These are phyloP conservation scores for Aspergillus leporis DNA, from an alignment of 495 filamentous ascomycete genomes.

Conservation along the genomic window DNA sequence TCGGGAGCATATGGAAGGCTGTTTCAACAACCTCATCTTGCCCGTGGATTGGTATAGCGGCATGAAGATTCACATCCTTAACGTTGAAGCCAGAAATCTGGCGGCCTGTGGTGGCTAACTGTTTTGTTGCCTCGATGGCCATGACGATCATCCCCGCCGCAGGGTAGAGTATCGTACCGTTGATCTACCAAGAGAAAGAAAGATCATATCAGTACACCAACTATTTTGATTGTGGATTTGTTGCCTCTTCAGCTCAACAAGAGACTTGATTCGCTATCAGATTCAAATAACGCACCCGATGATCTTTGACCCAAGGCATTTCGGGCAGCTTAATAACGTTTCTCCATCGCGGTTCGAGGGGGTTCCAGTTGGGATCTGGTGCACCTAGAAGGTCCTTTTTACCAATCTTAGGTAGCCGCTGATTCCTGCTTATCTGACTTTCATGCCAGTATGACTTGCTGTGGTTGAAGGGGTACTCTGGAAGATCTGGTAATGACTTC, in stretches of 20 bases:
- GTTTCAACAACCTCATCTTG: conserved; percentile 36
- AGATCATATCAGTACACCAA: neutral
- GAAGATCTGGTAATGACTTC: conserved; percentile 36
- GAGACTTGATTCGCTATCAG: neutral
- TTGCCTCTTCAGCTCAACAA: neutral
- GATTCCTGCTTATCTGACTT: conserved; percentile 10
- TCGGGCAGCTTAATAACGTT: conserved; percentile 27
- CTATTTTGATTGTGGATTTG: neutral
- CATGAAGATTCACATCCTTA: conserved; percentile 29
- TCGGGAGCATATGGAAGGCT: conserved; percentile 26
- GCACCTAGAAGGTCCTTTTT: conserved; percentile 26
- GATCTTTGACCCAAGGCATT: conserved; percentile 39
- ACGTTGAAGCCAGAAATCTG: conserved; percentile 25
- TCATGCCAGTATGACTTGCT: conserved; percentile 9
- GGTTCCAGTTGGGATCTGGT: conserved; percentile 16
- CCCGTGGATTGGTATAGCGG: conserved; percentile 32
- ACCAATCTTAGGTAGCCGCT: conserved; percentile 9
- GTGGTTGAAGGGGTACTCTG: conserved; percentile 49
- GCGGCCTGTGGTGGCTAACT: conserved; percentile 17
- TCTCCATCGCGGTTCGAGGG: conserved; percentile 29
- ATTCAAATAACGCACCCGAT: conserved; percentile 13
- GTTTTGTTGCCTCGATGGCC: conserved; percentile 40
- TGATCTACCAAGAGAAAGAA: conserved; percentile 12
- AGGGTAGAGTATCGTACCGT: conserved; percentile 31
- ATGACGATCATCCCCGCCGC: conserved; percentile 39